phyloP scores from a whole-genome alignment of 176 grass and related monocot genomes.

The Pontederia paniculata region DNA sequence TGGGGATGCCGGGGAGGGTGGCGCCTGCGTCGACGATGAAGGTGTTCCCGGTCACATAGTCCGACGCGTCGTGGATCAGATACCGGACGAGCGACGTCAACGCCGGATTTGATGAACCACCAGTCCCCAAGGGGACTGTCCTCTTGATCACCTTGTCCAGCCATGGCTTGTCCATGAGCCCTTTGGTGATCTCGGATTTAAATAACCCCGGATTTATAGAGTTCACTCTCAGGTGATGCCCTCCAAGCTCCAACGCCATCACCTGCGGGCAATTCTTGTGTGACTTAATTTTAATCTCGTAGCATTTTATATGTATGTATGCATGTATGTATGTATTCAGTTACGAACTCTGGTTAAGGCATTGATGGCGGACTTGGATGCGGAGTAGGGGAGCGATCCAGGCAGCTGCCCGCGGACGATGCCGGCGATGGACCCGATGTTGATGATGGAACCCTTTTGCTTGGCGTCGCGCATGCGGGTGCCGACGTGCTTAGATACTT shows the following conservation, averaged over 20 bases:
- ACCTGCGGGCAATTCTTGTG: constrained; percentile 12
- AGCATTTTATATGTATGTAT: background rate
- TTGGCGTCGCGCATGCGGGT: constrained; percentile 33
- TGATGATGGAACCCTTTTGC: constrained; percentile 32
- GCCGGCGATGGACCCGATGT: constrained; percentile 28
- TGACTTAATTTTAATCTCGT: no score
- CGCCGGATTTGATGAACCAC: constrained; percentile 25
- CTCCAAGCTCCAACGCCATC: constrained; percentile 35
- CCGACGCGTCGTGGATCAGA: constrained; percentile 32
- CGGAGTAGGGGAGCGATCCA: constrained; percentile 23
- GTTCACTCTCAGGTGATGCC: constrained; percentile 28
- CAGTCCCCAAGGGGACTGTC: constrained; percentile 27
- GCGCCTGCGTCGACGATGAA: constrained; percentile 32
- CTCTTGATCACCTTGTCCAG: constrained; percentile 15
- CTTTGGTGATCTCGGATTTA: constrained; percentile 30
- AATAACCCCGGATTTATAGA: constrained; percentile 35
- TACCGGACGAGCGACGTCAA: constrained; percentile 34
- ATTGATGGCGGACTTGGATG: constrained; percentile 27
- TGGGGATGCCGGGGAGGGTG: constrained; percentile 28
- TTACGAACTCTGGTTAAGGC: constrained; percentile 20
- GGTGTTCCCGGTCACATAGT: constrained; percentile 30
- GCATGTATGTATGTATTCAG: background rate
- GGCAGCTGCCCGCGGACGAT: constrained; percentile 25
- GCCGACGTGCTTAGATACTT: constrained; percentile 36
- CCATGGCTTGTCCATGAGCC: constrained; percentile 27